phyloP scores from a whole-genome alignment of 192 early-diverging fungal species.

The Backusella liffmaniae region DNA sequence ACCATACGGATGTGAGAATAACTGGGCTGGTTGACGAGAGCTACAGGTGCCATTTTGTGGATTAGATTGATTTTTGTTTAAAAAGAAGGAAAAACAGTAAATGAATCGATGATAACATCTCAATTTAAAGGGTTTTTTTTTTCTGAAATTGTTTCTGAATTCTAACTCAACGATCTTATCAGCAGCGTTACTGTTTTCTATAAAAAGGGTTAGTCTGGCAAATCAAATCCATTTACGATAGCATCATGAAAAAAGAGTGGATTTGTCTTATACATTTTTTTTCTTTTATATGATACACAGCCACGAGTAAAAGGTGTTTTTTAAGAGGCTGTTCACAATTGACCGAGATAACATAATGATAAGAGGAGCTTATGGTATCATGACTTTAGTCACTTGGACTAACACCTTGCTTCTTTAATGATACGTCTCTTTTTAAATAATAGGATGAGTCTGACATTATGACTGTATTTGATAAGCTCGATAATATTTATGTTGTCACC shows the following conservation, averaged over 20 bases:
- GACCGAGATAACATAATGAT: too few relatives aligned
- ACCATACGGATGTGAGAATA: conserved; percentile 20
- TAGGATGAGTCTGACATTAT: too few relatives aligned
- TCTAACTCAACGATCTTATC: neutral
- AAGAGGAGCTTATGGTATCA: too few relatives aligned
- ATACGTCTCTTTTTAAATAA: too few relatives aligned
- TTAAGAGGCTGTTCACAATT: too few relatives aligned
- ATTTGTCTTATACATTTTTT: neutral
- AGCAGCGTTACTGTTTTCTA: neutral
- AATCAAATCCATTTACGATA: neutral
- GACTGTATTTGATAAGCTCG: too few relatives aligned
- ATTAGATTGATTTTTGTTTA: neutral
- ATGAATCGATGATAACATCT: neutral
- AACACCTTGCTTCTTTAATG: too few relatives aligned
- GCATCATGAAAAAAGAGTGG: neutral
- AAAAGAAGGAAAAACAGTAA: neutral
- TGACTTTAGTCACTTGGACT: too few relatives aligned
- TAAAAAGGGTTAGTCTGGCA: neutral
- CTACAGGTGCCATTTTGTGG: neutral
- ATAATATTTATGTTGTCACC: too few relatives aligned
- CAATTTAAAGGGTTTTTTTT: conserved; percentile 1
- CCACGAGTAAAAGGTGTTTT: too few relatives aligned
- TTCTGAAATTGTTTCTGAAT: neutral
- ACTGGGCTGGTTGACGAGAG: neutral
- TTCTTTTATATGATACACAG: too few relatives aligned